phyloP scores from a whole-genome alignment of 371 early-diverging fungal species.

The Rhizopus sp. region DNA sequence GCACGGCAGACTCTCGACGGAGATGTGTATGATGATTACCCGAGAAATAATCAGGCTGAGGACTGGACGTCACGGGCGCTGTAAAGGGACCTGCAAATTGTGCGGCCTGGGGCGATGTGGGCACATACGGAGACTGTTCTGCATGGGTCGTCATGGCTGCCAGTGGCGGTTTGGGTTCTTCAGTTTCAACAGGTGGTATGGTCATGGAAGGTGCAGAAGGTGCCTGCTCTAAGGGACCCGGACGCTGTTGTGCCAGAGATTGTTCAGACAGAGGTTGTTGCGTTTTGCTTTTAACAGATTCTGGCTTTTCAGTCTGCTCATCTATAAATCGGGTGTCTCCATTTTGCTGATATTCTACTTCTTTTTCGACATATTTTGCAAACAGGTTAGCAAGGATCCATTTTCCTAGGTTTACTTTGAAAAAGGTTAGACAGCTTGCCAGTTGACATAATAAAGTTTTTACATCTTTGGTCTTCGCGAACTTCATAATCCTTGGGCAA shows the following conservation, averaged over 20 bases:
- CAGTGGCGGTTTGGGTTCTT: slow-evolving; percentile 25
- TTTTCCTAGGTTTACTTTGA: slow-evolving; percentile 78
- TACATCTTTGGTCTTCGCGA: slow-evolving; percentile 75
- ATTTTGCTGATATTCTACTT: slow-evolving; percentile 25
- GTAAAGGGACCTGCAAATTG: slow-evolving; percentile 42
- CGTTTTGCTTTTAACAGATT: slow-evolving; percentile 13
- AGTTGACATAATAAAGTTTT: slow-evolving; percentile 10
- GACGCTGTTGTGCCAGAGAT: neutral
- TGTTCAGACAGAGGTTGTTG: slow-evolving; percentile 12
- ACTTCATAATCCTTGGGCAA: slow-evolving; percentile 49
- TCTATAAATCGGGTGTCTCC: slow-evolving; percentile 13
- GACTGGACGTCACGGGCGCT: slow-evolving; percentile 40
- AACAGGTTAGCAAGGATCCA: slow-evolving; percentile 84
- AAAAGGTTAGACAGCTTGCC: neutral
- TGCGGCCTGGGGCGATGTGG: slow-evolving; percentile 20
- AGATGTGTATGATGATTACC: slow-evolving; percentile 35
- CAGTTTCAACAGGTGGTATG: slow-evolving; percentile 7
- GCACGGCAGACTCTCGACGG: slow-evolving; percentile 31
- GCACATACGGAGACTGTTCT: slow-evolving; percentile 24
- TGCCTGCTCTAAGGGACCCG: neutral
- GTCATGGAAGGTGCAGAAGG: slow-evolving; percentile 12
- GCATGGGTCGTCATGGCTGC: slow-evolving; percentile 31
- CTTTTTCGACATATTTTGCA: slow-evolving; percentile 51
- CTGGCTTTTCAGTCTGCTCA: slow-evolving; percentile 16
- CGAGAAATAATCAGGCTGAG: slow-evolving; percentile 51